Conservation (phyloP, 2,329 filamentous ascomycete species). For the Pestalotiopsis sp. region DNA sequence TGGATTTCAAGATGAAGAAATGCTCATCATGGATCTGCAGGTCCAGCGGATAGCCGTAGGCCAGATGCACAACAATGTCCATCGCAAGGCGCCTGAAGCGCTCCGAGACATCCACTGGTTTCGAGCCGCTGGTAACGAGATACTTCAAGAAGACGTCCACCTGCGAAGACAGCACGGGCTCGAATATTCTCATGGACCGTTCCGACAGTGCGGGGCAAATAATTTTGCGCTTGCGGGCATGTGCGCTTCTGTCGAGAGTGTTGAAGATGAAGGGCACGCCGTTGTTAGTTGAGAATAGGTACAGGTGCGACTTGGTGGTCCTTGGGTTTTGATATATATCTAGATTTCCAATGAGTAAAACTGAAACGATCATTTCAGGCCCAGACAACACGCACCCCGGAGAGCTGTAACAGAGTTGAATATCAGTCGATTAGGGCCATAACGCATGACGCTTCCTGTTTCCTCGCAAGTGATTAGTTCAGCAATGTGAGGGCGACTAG, state of each 20-base stretch:
- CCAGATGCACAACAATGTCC: slow-evolving; percentile 20
- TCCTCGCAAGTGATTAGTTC: neutral
- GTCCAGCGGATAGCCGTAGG: slow-evolving; percentile 20
- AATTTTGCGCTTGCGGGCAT: slow-evolving; percentile 9
- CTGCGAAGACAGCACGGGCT: slow-evolving; percentile 3
- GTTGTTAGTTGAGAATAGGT: slow-evolving; percentile 14
- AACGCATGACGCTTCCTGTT: slow-evolving; percentile 18
- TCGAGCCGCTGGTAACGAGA: slow-evolving; percentile 8
- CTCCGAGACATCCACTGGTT: slow-evolving; percentile 17
- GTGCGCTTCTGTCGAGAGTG: slow-evolving; percentile 5
- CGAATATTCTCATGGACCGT: slow-evolving; percentile 8
- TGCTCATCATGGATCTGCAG: slow-evolving; percentile 16
- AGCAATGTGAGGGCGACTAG: slow-evolving; percentile 11
- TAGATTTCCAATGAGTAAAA: neutral
- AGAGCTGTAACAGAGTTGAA: slow-evolving; percentile 20
- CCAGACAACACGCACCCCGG: neutral
- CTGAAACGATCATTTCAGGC: neutral
- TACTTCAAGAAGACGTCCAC: slow-evolving; percentile 10
- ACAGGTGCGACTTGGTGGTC: slow-evolving; percentile 18
- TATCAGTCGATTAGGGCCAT: slow-evolving; percentile 20
- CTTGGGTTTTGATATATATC: slow-evolving; percentile 22
- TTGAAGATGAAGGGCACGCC: slow-evolving; percentile 15
- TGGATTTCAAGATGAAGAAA: neutral
- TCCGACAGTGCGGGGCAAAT: slow-evolving; percentile 6
- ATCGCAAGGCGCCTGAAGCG: slow-evolving; percentile 15